Conservation (phyloP, 345 rosid genomes). For the Syzygium jambos region DNA sequence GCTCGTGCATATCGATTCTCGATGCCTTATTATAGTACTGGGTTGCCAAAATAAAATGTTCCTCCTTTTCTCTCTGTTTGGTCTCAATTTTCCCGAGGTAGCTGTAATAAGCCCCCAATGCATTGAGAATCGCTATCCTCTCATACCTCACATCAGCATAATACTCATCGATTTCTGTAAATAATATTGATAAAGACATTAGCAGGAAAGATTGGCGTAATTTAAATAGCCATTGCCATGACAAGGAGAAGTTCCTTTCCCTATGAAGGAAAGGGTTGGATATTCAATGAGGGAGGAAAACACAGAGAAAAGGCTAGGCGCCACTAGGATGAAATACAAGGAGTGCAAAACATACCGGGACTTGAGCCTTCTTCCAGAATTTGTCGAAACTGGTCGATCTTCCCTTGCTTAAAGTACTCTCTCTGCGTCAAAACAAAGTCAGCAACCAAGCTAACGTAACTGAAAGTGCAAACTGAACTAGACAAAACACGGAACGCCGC, state of each 20-base stretch:
- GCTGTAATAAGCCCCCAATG: slow-evolving; percentile 87
- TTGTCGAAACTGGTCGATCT: slow-evolving; percentile 83
- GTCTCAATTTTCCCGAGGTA: slow-evolving; percentile 93
- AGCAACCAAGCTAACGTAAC: neutral
- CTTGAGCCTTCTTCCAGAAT: slow-evolving; percentile 97
- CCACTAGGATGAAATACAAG: neutral
- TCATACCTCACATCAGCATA: slow-evolving; percentile 95
- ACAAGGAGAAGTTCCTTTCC: neutral
- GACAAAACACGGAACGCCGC: neutral
- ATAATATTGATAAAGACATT: neutral
- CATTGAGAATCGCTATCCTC: slow-evolving; percentile 93
- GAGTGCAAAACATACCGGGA: slow-evolving; percentile 37
- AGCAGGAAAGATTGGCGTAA: neutral
- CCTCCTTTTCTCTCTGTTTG: slow-evolving; percentile 83
- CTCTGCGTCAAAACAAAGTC: slow-evolving; percentile 37
- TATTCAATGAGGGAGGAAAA: neutral
- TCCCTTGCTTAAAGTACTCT: slow-evolving; percentile 97
- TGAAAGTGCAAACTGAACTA: neutral
- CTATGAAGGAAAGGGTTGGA: neutral
- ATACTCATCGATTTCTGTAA: slow-evolving; percentile 89
- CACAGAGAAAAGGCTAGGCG: neutral
- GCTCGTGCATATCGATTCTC: slow-evolving; percentile 95
- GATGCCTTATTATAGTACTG: slow-evolving; percentile 87
- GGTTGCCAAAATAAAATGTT: slow-evolving; percentile 79
- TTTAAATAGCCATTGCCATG: neutral